Evolutionary conservation across 805 yeast genomes (phyloP), one percentile per base, ranked within the genome.

Genomic region (Yarrowia deformans): DNA sequence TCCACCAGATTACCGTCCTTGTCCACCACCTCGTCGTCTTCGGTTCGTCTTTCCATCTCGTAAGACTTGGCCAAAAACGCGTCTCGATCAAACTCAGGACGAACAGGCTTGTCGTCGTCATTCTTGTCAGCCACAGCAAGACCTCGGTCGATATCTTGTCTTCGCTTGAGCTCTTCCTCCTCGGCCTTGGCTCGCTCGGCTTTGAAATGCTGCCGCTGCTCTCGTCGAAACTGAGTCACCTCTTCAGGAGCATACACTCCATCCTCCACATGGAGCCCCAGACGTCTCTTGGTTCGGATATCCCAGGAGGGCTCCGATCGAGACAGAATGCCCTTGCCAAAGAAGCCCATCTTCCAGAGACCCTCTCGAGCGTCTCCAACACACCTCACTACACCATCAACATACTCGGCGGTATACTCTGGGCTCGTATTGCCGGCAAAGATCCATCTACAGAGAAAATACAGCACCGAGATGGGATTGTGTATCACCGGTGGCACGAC

Each of bases 261-360:
- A 61, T 79, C 75, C 63, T 77, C 77, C 29, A 77, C 83, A 34
- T 77, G 83, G 46, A 85, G 74, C 14, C 84, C 83, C 34, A 90
- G 78, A 50, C 91, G 77, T 58, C 87, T 81, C 40, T 80, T 78
- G 0, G 91, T 87, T 68, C 98, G 82, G n/a, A 81, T 81, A 55
- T 76, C 78, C 98, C 98, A 95, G 0, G 97, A 86, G 0, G 99
- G 97, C 75, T 95, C 98, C 69, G 97, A 90, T 72, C 99, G 82
- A 43, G 97, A 90, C 55, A 93, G 80, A 2, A 86, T 85, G 1
- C 98, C 99, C 75, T 94, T 95, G 8, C 99, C 99, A 76, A 92
- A 95, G 75, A 93, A 95, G 1, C 99, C 99, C 73, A 84, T 84
- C 18, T 82, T 78, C 98, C 98, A 95, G 1, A 95, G 79, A 48